Conservation (phyloP, 352 stramenopile genomes). For the Pythium oligandrum region DNA sequence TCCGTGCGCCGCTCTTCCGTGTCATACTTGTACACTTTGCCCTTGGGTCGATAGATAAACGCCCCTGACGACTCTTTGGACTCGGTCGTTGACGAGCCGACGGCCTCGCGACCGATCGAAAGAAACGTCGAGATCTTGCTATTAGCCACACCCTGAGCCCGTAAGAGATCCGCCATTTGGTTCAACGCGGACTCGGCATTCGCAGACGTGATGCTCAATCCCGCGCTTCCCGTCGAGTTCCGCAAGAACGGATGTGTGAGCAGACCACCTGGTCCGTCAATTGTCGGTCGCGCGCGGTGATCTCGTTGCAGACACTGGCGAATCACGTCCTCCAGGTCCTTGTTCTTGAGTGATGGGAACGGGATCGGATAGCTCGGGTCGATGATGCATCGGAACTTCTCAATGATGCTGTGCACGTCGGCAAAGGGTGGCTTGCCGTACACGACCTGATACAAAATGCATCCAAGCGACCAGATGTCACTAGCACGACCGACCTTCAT, state of each 20-base stretch:
- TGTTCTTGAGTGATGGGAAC: slow-evolving; percentile 81
- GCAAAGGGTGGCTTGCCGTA: slow-evolving; percentile 95
- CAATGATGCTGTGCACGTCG: slow-evolving; percentile 90
- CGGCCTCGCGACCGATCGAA: slow-evolving; percentile 37
- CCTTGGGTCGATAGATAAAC: slow-evolving; percentile 11
- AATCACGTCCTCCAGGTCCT: slow-evolving; percentile 84
- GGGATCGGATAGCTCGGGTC: slow-evolving; percentile 89
- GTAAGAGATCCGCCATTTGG: slow-evolving; percentile 45
- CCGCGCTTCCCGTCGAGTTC: slow-evolving; percentile 8
- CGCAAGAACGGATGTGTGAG: slow-evolving; percentile 83
- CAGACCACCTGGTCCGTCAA: slow-evolving; percentile 71
- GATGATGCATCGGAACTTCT: slow-evolving; percentile 95
- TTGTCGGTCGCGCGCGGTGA: slow-evolving; percentile 67
- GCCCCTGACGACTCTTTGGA: no score
- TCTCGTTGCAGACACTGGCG: slow-evolving; percentile 82
- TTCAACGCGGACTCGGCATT: slow-evolving; percentile 23
- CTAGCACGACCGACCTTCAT: slow-evolving; percentile 88
- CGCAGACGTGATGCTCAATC: slow-evolving; percentile 23
- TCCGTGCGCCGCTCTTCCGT: slow-evolving; percentile 60
- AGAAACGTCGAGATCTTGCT: slow-evolving; percentile 46
- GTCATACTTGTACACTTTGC: slow-evolving; percentile 42
- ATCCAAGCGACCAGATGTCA: slow-evolving; percentile 96
- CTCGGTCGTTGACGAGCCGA: no score
- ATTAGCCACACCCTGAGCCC: slow-evolving; percentile 36
- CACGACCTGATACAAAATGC: slow-evolving; percentile 97